Base-by-base conservation (phyloP, 208 protist genomes). In the Porcisia deanei region DNA sequence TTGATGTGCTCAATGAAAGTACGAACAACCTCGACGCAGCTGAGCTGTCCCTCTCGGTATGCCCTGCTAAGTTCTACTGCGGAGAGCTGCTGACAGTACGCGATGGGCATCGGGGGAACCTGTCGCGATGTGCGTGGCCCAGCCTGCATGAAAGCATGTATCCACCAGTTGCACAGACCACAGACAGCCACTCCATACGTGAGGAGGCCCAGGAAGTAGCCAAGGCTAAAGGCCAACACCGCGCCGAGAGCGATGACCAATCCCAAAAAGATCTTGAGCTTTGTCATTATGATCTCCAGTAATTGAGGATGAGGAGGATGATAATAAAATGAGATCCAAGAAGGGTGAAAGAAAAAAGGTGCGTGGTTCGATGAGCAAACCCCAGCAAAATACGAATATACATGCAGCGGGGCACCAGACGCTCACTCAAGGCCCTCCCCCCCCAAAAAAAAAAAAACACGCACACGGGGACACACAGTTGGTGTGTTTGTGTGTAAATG, bases 1-100 rank as follows among this genome's bases (percentile, higher is more conserved):
- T 91, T 85, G 65, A 96, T 96, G 77, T 94, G 91, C 14, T 86
- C 84, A 81, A 97, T 95, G 81, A 91, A 97, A 34, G 91, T 83
- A 16, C 55, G 43, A 37, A 92, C 82, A 25, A 96, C 91, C 47
- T 94, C 87, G 39, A 90, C 83, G 37, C 85, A 90, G 67, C 85
- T 81, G 34, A 93, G 79, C 18, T 58, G 65, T 61, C 93, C 93
- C 14, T 82, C 75, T 16, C 73, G 81, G 86, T 94, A 95, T 41
- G 84, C 88, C 34, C 80, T 66, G 71, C 77, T 90, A 12, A 96
- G 88, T 71, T 96, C 77, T 77, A 87, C 73, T 1, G 92, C 92
- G 53, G 90, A 94, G 68, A 96, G 85, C 68, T 93, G 89, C 84
- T 93, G 88, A 71, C 92, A 96, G 65, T 83, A 72, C 34, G 84